Evolutionary conservation across 306 rosid species (phyloP), one percentile per base, ranked within the genome.

Genomic region (Malus sieversii): DNA sequence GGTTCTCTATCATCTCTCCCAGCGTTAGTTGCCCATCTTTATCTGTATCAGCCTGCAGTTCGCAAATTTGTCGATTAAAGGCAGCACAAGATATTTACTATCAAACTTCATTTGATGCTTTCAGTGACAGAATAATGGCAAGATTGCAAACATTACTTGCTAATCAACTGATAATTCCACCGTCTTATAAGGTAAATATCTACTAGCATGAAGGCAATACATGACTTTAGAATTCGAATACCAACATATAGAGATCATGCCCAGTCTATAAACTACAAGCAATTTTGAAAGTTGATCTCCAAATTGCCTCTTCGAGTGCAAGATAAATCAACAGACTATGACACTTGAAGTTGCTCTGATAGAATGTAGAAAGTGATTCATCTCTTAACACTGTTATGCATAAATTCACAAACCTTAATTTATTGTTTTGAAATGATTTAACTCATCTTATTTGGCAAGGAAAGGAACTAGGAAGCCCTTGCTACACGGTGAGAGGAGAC

Each of bases 1-100:
- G 99, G 82, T 84, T 89, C 68, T 92, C 97, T 22, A 95, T 88
- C 99, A 96, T 96, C 92, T 96, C 99, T 33, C 78, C 22, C 96
- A 90, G 81, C 46, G 88, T 84, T 35, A 95, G 90, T 38, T 90
- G 96, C 64, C 98, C 93, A 72, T 96, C 99, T 83, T 95, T 92
- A 85, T 96, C 86, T n/a, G 44, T 62, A 67, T 96, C 99, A 10
- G 99, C 98, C 99, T 92, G 91, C 74, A 82, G 86, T 10, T 60
- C 40, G 25, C 44, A 60, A 35, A 33, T 51, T 51, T 51, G 8
- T 51, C 20, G 19, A 6, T 15, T 51, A 58, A 58, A 20, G 65
- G 18, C 63, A 51, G 30, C 48, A 35, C 53, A 60, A 44, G 11
- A 63, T 63, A 4, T 6, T 61, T 61, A 61, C 33, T 3, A 20